These are phyloP conservation scores for Acanthamoeba healyi DNA, from an alignment of 208 protist species.

Conservation along the genomic window DNA sequence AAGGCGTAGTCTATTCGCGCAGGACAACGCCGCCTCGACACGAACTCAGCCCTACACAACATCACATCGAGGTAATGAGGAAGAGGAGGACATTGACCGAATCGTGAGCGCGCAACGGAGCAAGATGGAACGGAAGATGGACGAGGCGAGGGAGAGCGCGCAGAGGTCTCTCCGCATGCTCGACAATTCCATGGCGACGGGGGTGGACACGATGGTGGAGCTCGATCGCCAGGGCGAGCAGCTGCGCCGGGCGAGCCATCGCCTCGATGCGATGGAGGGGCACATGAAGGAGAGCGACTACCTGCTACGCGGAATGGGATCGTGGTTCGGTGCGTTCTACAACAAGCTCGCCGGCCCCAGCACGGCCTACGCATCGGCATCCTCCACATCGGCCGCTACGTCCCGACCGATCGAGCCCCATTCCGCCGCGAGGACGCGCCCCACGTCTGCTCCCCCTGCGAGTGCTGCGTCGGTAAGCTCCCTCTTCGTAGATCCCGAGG, in stretches of 20 bases:
- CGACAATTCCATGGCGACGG: background rate
- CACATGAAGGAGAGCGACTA: constrained; percentile 28
- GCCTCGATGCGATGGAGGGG: background rate
- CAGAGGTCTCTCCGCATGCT: background rate
- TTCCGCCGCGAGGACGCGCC: background rate
- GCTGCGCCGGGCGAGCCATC: background rate
- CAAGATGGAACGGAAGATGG: constrained; percentile 10
- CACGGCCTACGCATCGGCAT: background rate
- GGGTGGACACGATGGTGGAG: constrained; percentile 27
- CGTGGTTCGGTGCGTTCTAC: constrained; percentile 30
- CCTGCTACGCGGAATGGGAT: constrained; percentile 20
- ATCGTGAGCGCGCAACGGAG: background rate
- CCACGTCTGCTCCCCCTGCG: background rate
- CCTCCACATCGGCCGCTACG: background rate
- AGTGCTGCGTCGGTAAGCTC: background rate
- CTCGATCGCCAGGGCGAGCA: constrained; percentile 51
- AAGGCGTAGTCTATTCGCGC: background rate
- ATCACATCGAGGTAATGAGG: background rate
- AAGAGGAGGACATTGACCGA: background rate
- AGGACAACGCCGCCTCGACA: background rate
- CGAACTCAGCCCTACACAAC: background rate
- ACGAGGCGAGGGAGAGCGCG: background rate
- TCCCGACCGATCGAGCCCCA: background rate
- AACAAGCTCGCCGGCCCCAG: background rate
- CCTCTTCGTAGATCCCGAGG: background rate